Base-by-base conservation (phyloP, 805 yeast genomes). In the Candida succiphila region DNA sequence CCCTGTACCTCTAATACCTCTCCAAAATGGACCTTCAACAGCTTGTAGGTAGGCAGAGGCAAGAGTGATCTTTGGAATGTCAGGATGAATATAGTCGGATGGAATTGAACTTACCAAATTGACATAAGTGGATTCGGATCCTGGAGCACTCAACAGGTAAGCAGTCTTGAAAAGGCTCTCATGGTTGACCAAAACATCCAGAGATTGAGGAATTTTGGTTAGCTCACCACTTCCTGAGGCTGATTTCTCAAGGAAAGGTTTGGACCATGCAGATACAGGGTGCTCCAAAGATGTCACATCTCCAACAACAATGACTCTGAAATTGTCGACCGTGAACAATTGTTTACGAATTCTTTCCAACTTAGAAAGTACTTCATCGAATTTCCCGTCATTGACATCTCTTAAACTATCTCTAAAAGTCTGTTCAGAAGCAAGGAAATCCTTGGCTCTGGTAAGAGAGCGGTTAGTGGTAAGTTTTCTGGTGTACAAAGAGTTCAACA, bases 1-100 rank as follows among this genome's bases (percentile, higher is more conserved):
- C 3, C 98, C 98, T 1, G 87, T 70, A 27, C 98, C 98, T 58
- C 98, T 73, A 23, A 92, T 83, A 36, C 94, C 95, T 47, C 85
- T 72, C 96, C 97, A 89, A 41, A 89, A 79, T 24, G 97, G 98
- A 3, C 98, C 98, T 54, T 92, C 98, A 15, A 85, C 86, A 25
- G 86, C 81, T 42, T 79, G 82, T 36, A 92, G 62, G 46, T 77
- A 81, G 35, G 82, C 87, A 6, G 80, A 68, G 6, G 87, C 84
- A 19, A 88, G 66, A 0, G 79, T 69, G 27, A 89, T 65, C 18
- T 78, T 79, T 33, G 81, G 76, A 21, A 77, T 63, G 44, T 88
- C 95, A 16, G 64, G 60, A 31, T 75, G 66, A 12, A 54, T 45
- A 42, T 69, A 76, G 36, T 62, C 65, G 2, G 67, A 60, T 1